Conservation (phyloP, 2,329 filamentous ascomycete species). For the Juglanconis oblonga region DNA sequence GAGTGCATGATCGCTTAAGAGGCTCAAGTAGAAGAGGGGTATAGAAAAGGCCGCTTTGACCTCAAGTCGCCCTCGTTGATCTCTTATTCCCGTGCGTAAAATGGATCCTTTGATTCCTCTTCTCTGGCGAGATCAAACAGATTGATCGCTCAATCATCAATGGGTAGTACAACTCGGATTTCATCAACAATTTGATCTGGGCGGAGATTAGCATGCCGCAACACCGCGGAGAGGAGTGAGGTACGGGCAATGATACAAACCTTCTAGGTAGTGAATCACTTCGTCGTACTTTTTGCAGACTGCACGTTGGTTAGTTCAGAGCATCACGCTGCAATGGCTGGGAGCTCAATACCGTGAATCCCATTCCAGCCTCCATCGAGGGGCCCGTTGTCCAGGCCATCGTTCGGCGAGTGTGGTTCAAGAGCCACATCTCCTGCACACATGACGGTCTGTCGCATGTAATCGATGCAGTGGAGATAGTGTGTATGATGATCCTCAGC, state of each 20-base stretch:
- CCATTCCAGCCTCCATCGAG: conserved; percentile 24
- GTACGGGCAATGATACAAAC: conserved; percentile 16
- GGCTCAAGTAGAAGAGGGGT: background rate
- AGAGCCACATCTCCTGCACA: conserved; percentile 24
- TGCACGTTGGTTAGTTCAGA: conserved; percentile 8
- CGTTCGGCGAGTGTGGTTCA: conserved; percentile 23
- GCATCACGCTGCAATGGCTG: background rate
- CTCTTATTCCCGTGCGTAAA: background rate
- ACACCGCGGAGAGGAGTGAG: no score
- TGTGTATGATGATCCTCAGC: conserved; percentile 30
- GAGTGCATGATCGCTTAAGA: background rate
- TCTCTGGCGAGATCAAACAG: background rate
- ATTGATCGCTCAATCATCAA: conserved; percentile 10
- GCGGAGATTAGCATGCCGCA: background rate
- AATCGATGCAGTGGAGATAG: conserved; percentile 34
- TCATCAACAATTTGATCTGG: conserved; percentile 11
- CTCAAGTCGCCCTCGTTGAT: background rate
- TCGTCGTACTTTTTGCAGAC: conserved; percentile 25
- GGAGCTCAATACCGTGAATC: conserved; percentile 20
- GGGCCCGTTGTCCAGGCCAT: conserved; percentile 23
- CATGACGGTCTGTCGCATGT: conserved; percentile 26
- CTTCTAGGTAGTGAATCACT: conserved; percentile 22
- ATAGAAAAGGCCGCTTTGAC: background rate
- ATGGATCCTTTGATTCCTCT: background rate
- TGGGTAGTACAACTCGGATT: conserved; percentile 16